Conservation (phyloP, 768 basidiomycete species). For the Naganishia friedmannii region DNA sequence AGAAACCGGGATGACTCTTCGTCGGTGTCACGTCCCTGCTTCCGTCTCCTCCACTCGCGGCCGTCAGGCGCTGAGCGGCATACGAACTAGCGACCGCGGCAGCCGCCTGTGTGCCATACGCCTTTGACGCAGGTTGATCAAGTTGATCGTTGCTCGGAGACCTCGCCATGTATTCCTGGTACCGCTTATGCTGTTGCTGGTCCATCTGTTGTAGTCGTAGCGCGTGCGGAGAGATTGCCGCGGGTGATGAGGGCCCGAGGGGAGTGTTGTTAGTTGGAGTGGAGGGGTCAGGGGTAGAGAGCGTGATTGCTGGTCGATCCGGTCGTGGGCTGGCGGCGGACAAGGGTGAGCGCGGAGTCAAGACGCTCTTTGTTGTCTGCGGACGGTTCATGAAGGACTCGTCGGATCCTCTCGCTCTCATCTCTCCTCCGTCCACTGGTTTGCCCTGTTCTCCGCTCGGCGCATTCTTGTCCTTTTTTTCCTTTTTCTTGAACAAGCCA, state of each 20-base stretch:
- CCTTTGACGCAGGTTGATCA: slow-evolving; percentile 65
- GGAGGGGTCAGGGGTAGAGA: neutral
- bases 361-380: neutral
- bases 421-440: slow-evolving; percentile 30
- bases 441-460: neutral
- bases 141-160: slow-evolving; percentile 68
- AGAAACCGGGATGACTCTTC: slow-evolving; percentile 18
- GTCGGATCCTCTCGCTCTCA: slow-evolving; percentile 12
- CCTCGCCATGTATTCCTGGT: slow-evolving; percentile 82
- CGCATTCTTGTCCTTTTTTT: slow-evolving; percentile 64
- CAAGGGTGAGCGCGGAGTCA: neutral
- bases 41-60: neutral
- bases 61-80: slow-evolving; percentile 46
- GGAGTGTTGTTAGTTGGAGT: neutral
- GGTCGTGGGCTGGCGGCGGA: neutral
- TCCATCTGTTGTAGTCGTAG: slow-evolving; percentile 77
- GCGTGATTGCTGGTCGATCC: slow-evolving; percentile 6
- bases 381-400: slow-evolving; percentile 17
- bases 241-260: slow-evolving; percentile 5
- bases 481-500: slow-evolving; percentile 71
- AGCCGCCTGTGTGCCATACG: slow-evolving; percentile 73
- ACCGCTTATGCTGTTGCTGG: slow-evolving; percentile 80
- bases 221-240: slow-evolving; percentile 60
- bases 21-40: neutral
- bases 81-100: slow-evolving; percentile 62